Conservation (phyloP, 805 yeast species). For the Schizosaccharomyces cryophilus region DNA sequence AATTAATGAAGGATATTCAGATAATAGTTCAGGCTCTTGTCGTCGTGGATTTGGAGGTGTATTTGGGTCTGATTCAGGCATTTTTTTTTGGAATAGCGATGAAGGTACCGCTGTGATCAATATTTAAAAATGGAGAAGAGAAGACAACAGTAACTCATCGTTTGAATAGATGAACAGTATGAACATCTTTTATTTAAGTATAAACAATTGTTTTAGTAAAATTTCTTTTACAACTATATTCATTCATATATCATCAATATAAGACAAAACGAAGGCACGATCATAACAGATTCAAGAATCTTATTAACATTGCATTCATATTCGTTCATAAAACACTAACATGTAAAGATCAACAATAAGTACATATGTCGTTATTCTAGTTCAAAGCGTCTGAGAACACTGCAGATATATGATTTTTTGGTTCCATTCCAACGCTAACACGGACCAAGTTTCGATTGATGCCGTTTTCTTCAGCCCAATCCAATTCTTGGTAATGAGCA, state of each 20-base stretch:
- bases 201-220: no score
- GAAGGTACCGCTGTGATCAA: neutral
- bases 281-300: no score
- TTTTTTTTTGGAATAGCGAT: neutral
- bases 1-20: neutral
- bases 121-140: neutral
- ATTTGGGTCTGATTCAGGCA: neutral
- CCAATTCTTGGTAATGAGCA: slow-evolving; percentile 57
- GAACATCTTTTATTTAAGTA: no score
- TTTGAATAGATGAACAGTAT: no score
- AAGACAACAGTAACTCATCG: neutral
- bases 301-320: no score
- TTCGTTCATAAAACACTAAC: no score
- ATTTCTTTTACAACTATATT: no score
- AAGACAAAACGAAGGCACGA: no score
- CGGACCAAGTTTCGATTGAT: slow-evolving; percentile 50
- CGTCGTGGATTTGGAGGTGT: neutral
- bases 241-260: no score
- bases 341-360: no score
- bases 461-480: slow-evolving; percentile 48
- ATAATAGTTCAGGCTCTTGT: neutral
- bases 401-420: slow-evolving; percentile 25
- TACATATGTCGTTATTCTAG: no score
- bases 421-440: slow-evolving; percentile 62
- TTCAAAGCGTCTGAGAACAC: slow-evolving; percentile 25